These are phyloP conservation scores for Guadua angustifolia DNA, from an alignment of 176 grass and related monocot genomes.

Conservation along the genomic window DNA sequence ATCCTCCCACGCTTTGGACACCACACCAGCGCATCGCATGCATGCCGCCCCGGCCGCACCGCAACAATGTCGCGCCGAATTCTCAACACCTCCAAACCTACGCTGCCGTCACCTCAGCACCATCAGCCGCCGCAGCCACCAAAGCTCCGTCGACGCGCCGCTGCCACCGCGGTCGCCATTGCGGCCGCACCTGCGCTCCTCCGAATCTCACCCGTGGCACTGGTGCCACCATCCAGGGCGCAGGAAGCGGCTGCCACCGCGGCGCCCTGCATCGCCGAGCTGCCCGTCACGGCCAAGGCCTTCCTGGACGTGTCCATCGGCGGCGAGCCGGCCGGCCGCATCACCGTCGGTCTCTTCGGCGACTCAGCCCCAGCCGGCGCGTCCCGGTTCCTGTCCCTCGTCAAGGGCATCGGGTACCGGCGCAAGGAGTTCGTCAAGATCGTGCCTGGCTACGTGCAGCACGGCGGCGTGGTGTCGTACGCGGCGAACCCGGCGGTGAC, in stretches of 20 bases:
- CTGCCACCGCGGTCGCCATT: constrained; percentile 37
- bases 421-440: constrained; percentile 96
- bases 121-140: neutral
- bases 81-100: constrained; percentile 41
- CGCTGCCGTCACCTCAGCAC: neutral
- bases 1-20: neutral
- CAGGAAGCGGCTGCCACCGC: constrained; percentile 5
- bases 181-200: constrained; percentile 46
- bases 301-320: constrained; percentile 91
- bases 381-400: constrained; percentile 69
- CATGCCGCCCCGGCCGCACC: neutral
- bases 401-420: constrained; percentile 73
- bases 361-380: constrained; percentile 52
- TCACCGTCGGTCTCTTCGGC: constrained; percentile 72
- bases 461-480: constrained; percentile 77
- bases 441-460: constrained; percentile 77
- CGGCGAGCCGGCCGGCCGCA: constrained; percentile 76
- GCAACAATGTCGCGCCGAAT: constrained; percentile 48
- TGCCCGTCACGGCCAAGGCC: constrained; percentile 50
- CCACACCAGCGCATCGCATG: too few species aligned
- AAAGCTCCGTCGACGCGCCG: constrained; percentile 69
- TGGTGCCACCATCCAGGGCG: constrained; percentile 20
- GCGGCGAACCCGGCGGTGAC: constrained; percentile 39
- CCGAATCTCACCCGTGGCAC: constrained; percentile 20
- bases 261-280: constrained; percentile 18